Evolutionary conservation across 805 yeast species (phyloP).

Genomic region (Maudiozyma pseudohumilis): DNA sequence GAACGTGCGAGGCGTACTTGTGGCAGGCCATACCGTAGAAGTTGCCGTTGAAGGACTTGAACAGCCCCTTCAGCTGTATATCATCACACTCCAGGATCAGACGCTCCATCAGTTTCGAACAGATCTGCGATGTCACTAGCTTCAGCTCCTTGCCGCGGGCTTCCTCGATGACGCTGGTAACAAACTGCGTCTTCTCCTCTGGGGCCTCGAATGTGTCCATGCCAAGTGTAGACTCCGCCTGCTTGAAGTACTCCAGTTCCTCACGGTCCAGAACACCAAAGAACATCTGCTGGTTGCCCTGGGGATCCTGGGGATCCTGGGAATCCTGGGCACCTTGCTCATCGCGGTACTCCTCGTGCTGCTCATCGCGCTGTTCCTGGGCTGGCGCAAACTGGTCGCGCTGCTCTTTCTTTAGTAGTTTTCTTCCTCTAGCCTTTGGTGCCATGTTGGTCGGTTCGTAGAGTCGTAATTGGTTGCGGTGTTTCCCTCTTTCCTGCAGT

Average conservation of each 20-base stretch:
- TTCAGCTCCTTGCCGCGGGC: constrained; percentile 83
- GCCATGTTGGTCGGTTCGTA: constrained; percentile 3
- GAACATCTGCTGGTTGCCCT: constrained; percentile 36
- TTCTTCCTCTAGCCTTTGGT: constrained; percentile 36
- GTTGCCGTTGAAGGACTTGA: constrained; percentile 61
- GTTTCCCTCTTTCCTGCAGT: no score
- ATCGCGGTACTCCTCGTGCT: constrained; percentile 5
- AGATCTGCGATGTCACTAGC: constrained; percentile 85
- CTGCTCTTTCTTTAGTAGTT: constrained; percentile 26
- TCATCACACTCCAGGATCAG: constrained; percentile 58
- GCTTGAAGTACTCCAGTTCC: constrained; percentile 85
- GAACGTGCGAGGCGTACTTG: constrained; percentile 87
- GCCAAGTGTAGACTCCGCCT: constrained; percentile 79
- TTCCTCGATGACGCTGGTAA: constrained; percentile 73
- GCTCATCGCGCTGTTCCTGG: constrained; percentile 9
- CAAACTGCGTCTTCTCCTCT: constrained; percentile 67
- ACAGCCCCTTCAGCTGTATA: constrained; percentile 54
- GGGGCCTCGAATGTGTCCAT: constrained; percentile 64
- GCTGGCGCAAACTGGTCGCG: constrained; percentile 17
- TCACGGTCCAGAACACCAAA: constrained; percentile 79
- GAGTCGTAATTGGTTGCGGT: no score
- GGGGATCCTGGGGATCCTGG: no score
- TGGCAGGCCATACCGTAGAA: constrained; percentile 72
- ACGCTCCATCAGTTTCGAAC: constrained; percentile 88
- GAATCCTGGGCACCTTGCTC: background rate